Evolutionary conservation across 2,329 filamentous ascomycete species (phyloP).

Genomic region (Fusarium neocosmosporiellum): DNA sequence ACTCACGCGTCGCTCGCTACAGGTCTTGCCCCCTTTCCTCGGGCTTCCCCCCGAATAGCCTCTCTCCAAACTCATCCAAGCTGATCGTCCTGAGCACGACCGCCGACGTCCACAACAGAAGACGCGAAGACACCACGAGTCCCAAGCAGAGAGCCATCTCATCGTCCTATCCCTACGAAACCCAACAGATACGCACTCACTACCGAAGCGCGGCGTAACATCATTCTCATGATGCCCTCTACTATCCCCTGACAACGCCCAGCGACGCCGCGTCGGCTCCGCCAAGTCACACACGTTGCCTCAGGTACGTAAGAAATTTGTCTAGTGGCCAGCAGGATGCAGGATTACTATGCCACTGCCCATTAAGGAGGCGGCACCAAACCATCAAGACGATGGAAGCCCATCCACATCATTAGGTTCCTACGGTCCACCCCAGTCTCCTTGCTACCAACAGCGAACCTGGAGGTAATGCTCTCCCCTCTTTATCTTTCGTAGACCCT

Average conservation of each 20-base stretch:
- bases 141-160: not conserved
- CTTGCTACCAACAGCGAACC: accelerated
- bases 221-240: not conserved
- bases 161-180: not conserved
- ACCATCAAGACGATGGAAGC: not conserved
- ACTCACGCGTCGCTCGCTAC: not conserved
- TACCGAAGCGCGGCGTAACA: not conserved
- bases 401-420: not conserved
- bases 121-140: not conserved
- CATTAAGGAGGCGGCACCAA: not conserved
- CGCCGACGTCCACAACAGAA: not conserved
- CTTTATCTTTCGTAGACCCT: not conserved
- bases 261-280: not conserved
- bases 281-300: not conserved
- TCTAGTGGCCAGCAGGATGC: not conserved
- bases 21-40: not conserved
- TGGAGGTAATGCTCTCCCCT: not conserved
- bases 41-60: not conserved
- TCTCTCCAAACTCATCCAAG: not conserved
- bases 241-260: not conserved
- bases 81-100: not conserved
- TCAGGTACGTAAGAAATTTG: not conserved
- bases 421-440: not conserved
- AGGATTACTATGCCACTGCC: not conserved
- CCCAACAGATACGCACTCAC: not conserved